Evolutionary conservation across 306 rosid genomes (phyloP), one percentile per base, ranked within the genome.

Genomic region (Gastrolobium bilobum): DNA sequence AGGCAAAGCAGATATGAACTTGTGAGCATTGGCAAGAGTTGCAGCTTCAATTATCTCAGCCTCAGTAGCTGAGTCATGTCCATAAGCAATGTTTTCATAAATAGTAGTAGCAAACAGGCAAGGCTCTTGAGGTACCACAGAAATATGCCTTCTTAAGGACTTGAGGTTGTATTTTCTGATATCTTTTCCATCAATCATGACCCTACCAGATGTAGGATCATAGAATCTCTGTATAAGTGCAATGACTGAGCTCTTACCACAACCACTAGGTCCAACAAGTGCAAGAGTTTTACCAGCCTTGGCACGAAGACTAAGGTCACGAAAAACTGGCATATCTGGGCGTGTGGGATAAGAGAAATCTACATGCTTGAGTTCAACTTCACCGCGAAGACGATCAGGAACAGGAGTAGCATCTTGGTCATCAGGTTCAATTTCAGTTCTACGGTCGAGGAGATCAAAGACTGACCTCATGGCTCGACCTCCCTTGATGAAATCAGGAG

Each of bases 401-500:
- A 89, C 90, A 35, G 86, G 84, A n/a, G 91, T 90, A 31, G 97
- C 97, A 84, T 93, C 90, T 46, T 62, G 75, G 61, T 95, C 97
- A 86, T 95, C 99, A 7, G 99, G 95, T 39, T 95, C 99, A n/a
- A 95, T 95, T 82, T 95, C 99, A 31, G 99, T 93, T 82, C 92
- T 87, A 0, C 99, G 93, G 84, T 95, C 99, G 4, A 95, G 97
- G 73, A 95, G 99, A 8, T 93, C 90, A 54, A 95, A 95, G 40
- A 95, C 99, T n/a, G 99, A 95, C 70, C 75, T 82, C 99, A 95
- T 93, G 58, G 99, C 99, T 58, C 89, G 86, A 31, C 99, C 99
- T 69, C 99, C 99, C 86, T 95, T 95, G 78, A 95, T 91, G 62
- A 95, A 95, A 82, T 95, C 99, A 34, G 99, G 99, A 83, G 99